Percentiles rank a stretch among this genome's conserved stretches.
Evolutionary conservation across 2,329 filamentous ascomycete genomes (phyloP).

Genomic region (Botrytis tulipae): DNA sequence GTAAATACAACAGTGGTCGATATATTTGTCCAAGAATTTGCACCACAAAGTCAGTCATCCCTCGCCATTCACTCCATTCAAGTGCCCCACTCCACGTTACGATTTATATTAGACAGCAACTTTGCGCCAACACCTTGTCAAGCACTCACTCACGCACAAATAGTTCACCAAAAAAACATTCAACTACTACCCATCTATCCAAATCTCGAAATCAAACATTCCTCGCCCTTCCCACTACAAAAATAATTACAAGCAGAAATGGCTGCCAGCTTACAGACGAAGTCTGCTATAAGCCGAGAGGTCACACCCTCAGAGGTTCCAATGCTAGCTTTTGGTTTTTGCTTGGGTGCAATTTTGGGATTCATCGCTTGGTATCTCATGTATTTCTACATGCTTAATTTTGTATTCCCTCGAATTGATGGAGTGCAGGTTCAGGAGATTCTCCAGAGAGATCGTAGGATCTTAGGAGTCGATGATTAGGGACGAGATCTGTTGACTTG

Average conservation of each 20-base stretch:
- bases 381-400: neutral
- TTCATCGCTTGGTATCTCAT: neutral
- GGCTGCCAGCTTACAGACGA: neutral
- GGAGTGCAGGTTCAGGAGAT: neutral
- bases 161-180: neutral
- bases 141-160: neutral
- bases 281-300: neutral
- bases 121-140: too few species aligned
- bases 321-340: neutral
- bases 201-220: neutral
- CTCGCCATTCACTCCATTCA: neutral
- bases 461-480: neutral
- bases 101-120: neutral
- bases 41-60: too few species aligned
- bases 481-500: neutral
- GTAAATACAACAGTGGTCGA: neutral
- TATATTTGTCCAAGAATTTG: neutral
- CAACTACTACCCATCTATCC: neutral
- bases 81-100: too few species aligned
- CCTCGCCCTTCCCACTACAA: neutral
- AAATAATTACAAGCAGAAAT: neutral
- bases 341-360: neutral
- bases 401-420: neutral
- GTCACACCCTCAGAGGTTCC: neutral
- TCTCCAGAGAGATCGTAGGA: neutral